These are phyloP conservation scores for Solanum ossicruentum DNA, from an alignment of 257 asterid species.

Conservation along the genomic window DNA sequence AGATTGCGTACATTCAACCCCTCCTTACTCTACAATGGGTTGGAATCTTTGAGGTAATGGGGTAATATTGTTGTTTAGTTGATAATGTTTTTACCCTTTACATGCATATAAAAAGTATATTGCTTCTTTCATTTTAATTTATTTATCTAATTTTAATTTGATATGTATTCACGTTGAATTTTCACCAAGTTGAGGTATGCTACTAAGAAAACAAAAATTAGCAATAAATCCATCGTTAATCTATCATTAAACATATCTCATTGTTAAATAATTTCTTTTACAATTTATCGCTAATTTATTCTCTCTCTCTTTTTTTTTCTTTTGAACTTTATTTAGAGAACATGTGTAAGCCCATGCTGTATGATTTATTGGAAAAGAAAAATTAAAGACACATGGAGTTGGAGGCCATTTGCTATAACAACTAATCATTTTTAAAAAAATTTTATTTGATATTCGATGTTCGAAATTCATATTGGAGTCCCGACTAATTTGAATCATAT, in stretches of 20 bases:
- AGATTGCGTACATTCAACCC: too few relatives aligned
- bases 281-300: neutral
- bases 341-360: neutral
- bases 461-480: too few relatives aligned
- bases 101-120: neutral
- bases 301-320: too few relatives aligned
- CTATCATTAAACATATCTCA: neutral
- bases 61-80: too few relatives aligned
- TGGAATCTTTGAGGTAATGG: too few relatives aligned
- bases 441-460: too few relatives aligned
- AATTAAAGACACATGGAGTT: slow-evolving; percentile 44
- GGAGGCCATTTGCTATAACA: slow-evolving; percentile 21
- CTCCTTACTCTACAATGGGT: too few relatives aligned
- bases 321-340: neutral
- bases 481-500: too few relatives aligned
- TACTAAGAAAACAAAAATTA: neutral
- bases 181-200: neutral
- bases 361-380: neutral
- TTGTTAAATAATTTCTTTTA: neutral
- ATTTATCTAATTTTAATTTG: neutral
- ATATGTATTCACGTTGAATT: neutral
- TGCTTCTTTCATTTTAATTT: neutral
- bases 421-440: neutral
- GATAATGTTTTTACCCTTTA: slow-evolving; percentile 11
- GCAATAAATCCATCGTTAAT: neutral